Evolutionary conservation across 257 asterid genomes (phyloP).

Genomic region (Scutellaria galericulata): DNA sequence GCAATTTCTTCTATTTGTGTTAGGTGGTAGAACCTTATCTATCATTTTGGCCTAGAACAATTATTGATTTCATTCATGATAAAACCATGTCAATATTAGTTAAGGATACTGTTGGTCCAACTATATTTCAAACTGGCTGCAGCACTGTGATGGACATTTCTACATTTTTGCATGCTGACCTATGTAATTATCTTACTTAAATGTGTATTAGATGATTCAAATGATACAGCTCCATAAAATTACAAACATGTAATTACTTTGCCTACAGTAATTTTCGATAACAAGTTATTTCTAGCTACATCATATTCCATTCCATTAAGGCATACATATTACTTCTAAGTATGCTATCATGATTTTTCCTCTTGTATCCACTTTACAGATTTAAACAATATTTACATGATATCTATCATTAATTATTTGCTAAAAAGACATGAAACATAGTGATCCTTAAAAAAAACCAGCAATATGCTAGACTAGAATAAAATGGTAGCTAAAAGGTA

Average conservation of each 20-base stretch:
- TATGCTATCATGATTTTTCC: no score
- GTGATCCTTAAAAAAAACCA: no score
- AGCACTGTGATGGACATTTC: not conserved
- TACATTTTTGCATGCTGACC: not conserved
- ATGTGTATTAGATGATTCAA: slow-evolving; percentile 3
- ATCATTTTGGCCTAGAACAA: not conserved
- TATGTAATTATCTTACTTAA: not conserved
- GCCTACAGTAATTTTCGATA: not conserved
- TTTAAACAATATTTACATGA: no score
- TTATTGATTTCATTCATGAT: not conserved
- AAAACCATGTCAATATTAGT: no score
- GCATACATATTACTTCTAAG: no score
- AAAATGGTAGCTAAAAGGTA: no score
- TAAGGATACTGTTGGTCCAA: no score
- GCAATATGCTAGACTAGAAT: no score
- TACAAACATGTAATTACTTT: slow-evolving; percentile 11
- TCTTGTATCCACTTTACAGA: no score
- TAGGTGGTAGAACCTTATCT: not conserved
- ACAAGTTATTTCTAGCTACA: not conserved
- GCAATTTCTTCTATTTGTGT: no score
- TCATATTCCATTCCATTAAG: no score
- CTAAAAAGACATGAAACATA: not conserved
- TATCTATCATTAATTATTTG: not conserved
- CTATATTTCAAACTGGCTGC: no score
- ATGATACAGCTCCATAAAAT: slow-evolving; percentile 3